Evolutionary conservation across 768 basidiomycete species (phyloP).

Genomic region (Neoboletus brunneissimus): DNA sequence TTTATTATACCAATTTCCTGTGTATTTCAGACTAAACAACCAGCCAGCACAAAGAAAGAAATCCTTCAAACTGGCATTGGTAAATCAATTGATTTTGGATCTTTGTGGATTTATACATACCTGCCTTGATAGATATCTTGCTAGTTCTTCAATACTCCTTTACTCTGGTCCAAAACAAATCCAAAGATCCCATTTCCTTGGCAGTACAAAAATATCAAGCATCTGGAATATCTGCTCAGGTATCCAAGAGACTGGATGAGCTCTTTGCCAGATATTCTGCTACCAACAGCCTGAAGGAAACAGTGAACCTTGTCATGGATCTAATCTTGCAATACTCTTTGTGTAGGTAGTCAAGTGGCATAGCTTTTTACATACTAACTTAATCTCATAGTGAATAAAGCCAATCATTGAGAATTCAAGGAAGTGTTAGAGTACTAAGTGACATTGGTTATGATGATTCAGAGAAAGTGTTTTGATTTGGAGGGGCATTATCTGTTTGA

Average conservation of each 20-base stretch:
- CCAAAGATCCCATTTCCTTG: no score
- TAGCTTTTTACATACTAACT: background rate
- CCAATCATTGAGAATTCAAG: no score
- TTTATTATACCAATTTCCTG: background rate
- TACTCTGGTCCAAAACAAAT: background rate
- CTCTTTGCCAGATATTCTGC: background rate
- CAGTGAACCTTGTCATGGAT: background rate
- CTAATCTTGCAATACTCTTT: background rate
- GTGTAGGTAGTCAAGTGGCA: background rate
- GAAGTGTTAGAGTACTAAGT: no score
- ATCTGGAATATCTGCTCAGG: background rate
- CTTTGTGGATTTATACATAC: background rate
- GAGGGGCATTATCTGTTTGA: no score
- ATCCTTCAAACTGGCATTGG: background rate
- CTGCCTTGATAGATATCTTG: background rate
- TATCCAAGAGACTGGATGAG: background rate
- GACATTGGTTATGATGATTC: no score
- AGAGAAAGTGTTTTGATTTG: no score
- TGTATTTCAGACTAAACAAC: background rate
- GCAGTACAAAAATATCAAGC: background rate
- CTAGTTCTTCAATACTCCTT: background rate
- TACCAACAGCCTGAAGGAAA: background rate
- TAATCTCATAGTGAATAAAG: no score
- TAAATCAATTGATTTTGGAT: background rate
- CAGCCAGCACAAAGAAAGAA: background rate